Evolutionary conservation across 2,329 filamentous ascomycete genomes (phyloP).

Genomic region (Phialocephala sp.): DNA sequence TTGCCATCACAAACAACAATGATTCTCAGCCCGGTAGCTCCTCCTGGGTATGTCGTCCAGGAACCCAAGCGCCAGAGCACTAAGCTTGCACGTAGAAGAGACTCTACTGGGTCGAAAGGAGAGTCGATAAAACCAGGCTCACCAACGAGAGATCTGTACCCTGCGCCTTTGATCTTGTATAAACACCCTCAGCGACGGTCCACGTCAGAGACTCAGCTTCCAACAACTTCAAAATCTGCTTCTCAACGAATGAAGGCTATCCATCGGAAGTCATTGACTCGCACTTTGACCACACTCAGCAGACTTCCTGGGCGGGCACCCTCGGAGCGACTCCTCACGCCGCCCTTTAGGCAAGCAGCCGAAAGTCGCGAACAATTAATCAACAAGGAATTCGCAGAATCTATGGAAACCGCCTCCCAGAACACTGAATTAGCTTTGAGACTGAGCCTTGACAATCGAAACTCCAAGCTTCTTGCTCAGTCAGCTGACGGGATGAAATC

Average conservation of each 20-base stretch:
- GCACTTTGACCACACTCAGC: constrained; percentile 33
- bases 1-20: constrained; percentile 32
- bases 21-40: constrained; percentile 33
- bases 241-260: constrained; percentile 35
- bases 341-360: constrained; percentile 23
- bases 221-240: constrained; percentile 37
- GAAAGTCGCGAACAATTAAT: constrained; percentile 34
- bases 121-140: neutral
- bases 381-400: constrained; percentile 21
- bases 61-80: constrained; percentile 31
- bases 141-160: constrained; percentile 9
- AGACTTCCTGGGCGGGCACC: constrained; percentile 34
- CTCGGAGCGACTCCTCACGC: constrained; percentile 32
- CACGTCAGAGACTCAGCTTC: constrained; percentile 34
- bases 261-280: constrained; percentile 30
- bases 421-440: constrained; percentile 9
- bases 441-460: neutral
- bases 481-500: constrained; percentile 16
- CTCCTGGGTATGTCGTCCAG: constrained; percentile 37
- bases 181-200: constrained; percentile 27
- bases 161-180: constrained; percentile 5
- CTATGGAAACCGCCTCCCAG: constrained; percentile 29
- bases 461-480: neutral
- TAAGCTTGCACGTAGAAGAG: constrained; percentile 5
- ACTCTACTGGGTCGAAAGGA: constrained; percentile 12